Evolutionary conservation across 1,284 basidiomycete genomes (phyloP).

Genomic region (Inonotus obliquus): DNA sequence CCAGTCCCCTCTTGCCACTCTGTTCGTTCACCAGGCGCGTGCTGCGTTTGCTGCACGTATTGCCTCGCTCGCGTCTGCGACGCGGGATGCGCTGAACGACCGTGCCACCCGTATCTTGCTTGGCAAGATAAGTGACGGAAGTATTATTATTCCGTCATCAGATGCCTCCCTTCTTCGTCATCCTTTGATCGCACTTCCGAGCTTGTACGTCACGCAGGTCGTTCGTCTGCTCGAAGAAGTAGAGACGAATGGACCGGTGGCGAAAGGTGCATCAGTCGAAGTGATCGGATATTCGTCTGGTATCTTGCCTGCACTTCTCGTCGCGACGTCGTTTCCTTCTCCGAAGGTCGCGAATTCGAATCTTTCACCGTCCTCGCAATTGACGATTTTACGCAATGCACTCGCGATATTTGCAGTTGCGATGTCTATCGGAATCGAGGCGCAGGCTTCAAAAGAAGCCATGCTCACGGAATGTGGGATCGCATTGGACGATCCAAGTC

Average conservation of each 20-base stretch:
- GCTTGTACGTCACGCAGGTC: conserved; percentile 16
- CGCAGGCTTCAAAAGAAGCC: conserved; percentile 7
- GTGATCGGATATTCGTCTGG: conserved; percentile 19
- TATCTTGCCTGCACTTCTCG: conserved; percentile 16
- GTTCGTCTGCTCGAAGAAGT: conserved; percentile 13
- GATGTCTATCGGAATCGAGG: conserved; percentile 9
- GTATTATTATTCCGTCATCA: conserved; percentile 6
- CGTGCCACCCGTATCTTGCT: conserved; percentile 8
- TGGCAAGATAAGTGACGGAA: not conserved
- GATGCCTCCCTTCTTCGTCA: conserved; percentile 8
- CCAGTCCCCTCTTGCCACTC: conserved; percentile 6
- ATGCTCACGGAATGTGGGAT: conserved; percentile 10
- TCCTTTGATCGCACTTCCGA: conserved; percentile 16
- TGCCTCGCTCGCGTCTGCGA: not conserved
- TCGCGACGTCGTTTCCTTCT: conserved; percentile 16
- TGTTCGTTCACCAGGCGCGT: conserved; percentile 6
- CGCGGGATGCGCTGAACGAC: not conserved
- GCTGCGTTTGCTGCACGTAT: conserved; percentile 6
- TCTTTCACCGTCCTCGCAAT: not conserved
- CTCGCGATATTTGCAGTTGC: conserved; percentile 13
- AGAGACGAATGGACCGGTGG: not conserved
- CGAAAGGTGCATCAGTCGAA: not conserved
- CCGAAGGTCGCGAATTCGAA: not conserved
- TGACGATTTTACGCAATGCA: conserved; percentile 8
- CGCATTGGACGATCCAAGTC: conserved; percentile 12